A percentile compares a stretch with the other conserved stretches of the same genome.
Conservation (phyloP, 2,329 filamentous ascomycete species). For the Colletotrichum tofieldiae region DNA sequence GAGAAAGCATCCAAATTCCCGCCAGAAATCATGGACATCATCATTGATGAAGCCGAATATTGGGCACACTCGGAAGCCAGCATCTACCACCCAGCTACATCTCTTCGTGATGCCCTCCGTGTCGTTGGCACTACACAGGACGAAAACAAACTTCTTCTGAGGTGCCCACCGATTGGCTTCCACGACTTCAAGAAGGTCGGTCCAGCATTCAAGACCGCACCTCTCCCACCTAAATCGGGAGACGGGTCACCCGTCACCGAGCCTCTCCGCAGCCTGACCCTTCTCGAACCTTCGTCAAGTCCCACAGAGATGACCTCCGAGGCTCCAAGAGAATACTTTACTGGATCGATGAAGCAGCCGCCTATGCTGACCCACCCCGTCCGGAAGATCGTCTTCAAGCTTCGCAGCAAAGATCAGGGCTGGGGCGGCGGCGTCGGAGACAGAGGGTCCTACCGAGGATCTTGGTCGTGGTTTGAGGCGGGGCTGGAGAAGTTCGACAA, state of each 20-base stretch:
- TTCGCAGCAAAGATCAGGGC: constrained; percentile 73
- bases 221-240: constrained; percentile 26
- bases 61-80: constrained; percentile 67
- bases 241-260: constrained; percentile 26
- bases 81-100: constrained; percentile 46
- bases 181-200: constrained; percentile 32
- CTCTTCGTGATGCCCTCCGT: constrained; percentile 43
- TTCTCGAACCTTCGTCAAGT: constrained; percentile 17
- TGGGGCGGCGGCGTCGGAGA: constrained; percentile 57
- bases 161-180: constrained; percentile 56
- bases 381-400: constrained; percentile 74
- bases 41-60: constrained; percentile 75
- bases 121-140: constrained; percentile 46
- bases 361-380: constrained; percentile 62
- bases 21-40: constrained; percentile 67
- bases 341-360: constrained; percentile 49
- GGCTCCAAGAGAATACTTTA: constrained; percentile 49
- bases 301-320: constrained; percentile 18
- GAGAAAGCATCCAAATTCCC: constrained; percentile 62
- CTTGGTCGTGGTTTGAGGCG: constrained; percentile 76
- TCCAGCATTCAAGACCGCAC: constrained; percentile 30
- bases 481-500: constrained; percentile 71
- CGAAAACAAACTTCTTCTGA: constrained; percentile 55
- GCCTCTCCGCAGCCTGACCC: constrained; percentile 22
- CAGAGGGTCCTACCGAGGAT: constrained; percentile 60